Evolutionary conservation across 305 asterid genomes (phyloP).

Genomic region (Fraxinus platypoda): DNA sequence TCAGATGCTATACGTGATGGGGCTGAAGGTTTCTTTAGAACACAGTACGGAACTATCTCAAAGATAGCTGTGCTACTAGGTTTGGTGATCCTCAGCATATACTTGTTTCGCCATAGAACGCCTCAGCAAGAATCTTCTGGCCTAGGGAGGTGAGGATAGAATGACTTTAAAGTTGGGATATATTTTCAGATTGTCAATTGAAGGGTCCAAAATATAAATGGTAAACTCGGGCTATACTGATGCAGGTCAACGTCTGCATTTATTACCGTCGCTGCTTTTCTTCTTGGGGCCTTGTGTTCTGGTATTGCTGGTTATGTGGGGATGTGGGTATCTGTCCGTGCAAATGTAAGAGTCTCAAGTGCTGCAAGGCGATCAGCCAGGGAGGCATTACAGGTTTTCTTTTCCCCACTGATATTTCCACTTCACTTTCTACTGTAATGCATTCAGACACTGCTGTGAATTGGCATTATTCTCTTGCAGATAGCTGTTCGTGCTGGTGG

Average conservation of each 20-base stretch:
- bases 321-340: conserved; percentile 99
- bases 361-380: conserved; percentile 98
- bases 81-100: conserved; percentile 71
- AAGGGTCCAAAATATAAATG: conserved; percentile 4
- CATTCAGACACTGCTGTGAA: conserved; percentile 21
- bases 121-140: conserved; percentile 97
- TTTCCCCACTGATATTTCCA: conserved; percentile 3
- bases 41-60: conserved; percentile 94
- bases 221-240: conserved; percentile 23
- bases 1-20: conserved; percentile 99
- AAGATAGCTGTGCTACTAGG: conserved; percentile 88
- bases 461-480: conserved; percentile 45
- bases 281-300: conserved; percentile 97
- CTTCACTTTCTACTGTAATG: conserved; percentile 14
- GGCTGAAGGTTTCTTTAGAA: conserved; percentile 97
- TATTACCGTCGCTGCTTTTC: conserved; percentile 85
- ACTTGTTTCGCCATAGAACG: conserved; percentile 79
- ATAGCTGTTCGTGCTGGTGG: conserved; percentile 99
- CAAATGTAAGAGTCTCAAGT: conserved; percentile 98
- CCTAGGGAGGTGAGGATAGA: conserved; percentile 65
- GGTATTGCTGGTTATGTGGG: conserved; percentile 99
- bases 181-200: not conserved
- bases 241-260: conserved; percentile 79
- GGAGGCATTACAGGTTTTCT: conserved; percentile 91
- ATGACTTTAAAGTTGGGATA: conserved; percentile 17